phyloP scores from a whole-genome alignment of 352 stramenopile genomes.

The Phytophthora meadii region DNA sequence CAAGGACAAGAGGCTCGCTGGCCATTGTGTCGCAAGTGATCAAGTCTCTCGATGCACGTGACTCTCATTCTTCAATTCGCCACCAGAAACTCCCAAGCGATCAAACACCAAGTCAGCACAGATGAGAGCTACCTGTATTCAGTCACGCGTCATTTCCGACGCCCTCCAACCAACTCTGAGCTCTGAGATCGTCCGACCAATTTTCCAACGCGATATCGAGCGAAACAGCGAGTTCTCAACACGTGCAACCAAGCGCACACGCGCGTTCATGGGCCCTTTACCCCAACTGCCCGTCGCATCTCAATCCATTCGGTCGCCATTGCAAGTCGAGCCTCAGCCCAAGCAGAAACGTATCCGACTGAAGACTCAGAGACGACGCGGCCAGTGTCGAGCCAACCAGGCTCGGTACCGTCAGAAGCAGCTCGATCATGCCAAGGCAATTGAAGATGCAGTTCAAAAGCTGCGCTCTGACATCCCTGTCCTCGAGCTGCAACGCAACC shows the following conservation, averaged over 20 bases:
- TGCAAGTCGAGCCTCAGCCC: neutral
- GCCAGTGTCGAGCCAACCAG: conserved; percentile 44
- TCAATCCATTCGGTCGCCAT: neutral
- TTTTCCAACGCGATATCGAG: neutral
- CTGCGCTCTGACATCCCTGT: conserved; percentile 26
- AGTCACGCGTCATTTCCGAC: neutral
- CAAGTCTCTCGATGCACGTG: neutral
- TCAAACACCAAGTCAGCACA: neutral
- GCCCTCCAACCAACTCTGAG: neutral
- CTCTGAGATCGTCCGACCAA: conserved; percentile 17
- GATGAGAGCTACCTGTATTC: neutral
- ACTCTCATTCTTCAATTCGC: neutral
- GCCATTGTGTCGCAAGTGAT: neutral
- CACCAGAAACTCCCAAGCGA: neutral
- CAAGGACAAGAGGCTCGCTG: neutral
- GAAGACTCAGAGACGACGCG: conserved; percentile 13
- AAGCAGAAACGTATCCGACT: neutral
- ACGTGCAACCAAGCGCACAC: neutral
- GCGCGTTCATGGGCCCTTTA: neutral
- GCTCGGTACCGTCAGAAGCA: conserved; percentile 44
- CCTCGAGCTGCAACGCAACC: conserved; percentile 28
- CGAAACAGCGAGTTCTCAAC: neutral
- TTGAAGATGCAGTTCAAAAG: conserved; percentile 25
- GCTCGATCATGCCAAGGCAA: conserved; percentile 5
- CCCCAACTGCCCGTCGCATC: neutral